phyloP scores from a whole-genome alignment of 2,329 filamentous ascomycete species.

The Ophiostoma sp. region DNA sequence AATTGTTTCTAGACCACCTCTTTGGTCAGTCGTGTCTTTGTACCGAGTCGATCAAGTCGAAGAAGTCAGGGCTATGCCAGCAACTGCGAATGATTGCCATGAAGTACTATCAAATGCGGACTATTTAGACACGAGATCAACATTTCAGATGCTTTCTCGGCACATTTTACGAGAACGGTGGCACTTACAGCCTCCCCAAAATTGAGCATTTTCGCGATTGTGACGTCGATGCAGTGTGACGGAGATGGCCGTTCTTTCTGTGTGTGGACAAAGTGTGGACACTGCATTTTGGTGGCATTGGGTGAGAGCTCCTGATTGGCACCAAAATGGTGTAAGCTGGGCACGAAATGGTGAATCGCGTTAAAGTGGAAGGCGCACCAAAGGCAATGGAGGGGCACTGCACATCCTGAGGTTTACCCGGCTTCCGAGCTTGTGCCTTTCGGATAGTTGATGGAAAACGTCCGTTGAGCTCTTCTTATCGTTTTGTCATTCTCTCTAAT shows the following conservation, averaged over 20 bases:
- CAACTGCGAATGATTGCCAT: neutral
- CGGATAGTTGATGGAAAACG: neutral
- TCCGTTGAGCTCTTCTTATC: neutral
- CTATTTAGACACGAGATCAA: neutral
- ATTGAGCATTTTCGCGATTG: neutral
- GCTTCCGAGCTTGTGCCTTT: neutral
- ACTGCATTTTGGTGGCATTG: neutral
- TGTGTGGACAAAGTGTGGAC: neutral
- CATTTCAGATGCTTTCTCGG: neutral
- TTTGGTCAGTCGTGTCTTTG: neutral
- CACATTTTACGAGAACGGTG: neutral
- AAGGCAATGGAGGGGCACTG: neutral
- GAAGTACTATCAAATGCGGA: neutral
- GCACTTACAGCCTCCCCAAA: neutral
- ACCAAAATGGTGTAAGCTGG: slow-evolving; percentile 5
- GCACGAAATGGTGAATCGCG: slow-evolving; percentile 8
- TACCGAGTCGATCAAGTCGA: neutral
- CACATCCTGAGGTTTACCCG: neutral
- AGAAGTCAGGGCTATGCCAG: neutral
- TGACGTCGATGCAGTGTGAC: neutral
- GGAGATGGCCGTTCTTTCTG: neutral
- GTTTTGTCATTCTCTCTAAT: neutral
- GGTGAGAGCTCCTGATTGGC: neutral
- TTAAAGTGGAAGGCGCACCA: neutral
- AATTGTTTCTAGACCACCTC: neutral